Evolutionary conservation across 2,329 filamentous ascomycete genomes (phyloP).

Genomic region (Trichoderma gracile): DNA sequence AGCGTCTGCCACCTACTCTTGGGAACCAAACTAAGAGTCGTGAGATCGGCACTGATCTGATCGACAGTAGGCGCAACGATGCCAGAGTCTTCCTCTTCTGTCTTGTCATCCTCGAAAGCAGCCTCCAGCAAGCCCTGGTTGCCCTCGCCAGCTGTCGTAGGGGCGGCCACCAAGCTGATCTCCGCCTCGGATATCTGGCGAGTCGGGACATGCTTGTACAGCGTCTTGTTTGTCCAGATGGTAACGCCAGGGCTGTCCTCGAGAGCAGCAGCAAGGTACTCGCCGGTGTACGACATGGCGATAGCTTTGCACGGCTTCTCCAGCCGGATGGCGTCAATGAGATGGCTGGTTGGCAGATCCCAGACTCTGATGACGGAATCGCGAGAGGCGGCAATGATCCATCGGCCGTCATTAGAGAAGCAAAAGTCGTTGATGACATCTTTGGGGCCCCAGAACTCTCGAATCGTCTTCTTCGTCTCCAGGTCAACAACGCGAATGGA

Average conservation of each 20-base stretch:
- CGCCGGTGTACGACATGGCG: slow-evolving; percentile 84
- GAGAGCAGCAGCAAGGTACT: slow-evolving; percentile 89
- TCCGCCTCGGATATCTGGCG: slow-evolving; percentile 79
- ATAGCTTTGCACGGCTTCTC: slow-evolving; percentile 78
- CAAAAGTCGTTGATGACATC: slow-evolving; percentile 75
- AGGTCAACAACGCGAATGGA: slow-evolving; percentile 88
- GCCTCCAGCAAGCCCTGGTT: slow-evolving; percentile 74
- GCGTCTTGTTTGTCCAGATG: slow-evolving; percentile 90
- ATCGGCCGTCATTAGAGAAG: slow-evolving; percentile 91
- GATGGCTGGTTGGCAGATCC: slow-evolving; percentile 92
- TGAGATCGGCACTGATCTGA: slow-evolving; percentile 78
- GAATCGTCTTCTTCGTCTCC: slow-evolving; percentile 84
- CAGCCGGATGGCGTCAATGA: slow-evolving; percentile 88
- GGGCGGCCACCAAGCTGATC: slow-evolving; percentile 64
- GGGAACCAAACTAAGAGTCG: slow-evolving; percentile 86
- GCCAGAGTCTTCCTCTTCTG: slow-evolving; percentile 54
- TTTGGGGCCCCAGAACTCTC: slow-evolving; percentile 85
- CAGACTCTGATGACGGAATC: slow-evolving; percentile 82
- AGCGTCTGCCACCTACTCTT: slow-evolving; percentile 93
- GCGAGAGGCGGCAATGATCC: slow-evolving; percentile 85
- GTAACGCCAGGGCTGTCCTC: slow-evolving; percentile 83
- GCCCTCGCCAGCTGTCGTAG: slow-evolving; percentile 80
- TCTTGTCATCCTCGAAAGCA: slow-evolving; percentile 62
- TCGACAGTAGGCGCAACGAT: slow-evolving; percentile 62
- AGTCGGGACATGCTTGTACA: slow-evolving; percentile 88